phyloP scores from a whole-genome alignment of 306 rosid species.

The Prunus mira region DNA sequence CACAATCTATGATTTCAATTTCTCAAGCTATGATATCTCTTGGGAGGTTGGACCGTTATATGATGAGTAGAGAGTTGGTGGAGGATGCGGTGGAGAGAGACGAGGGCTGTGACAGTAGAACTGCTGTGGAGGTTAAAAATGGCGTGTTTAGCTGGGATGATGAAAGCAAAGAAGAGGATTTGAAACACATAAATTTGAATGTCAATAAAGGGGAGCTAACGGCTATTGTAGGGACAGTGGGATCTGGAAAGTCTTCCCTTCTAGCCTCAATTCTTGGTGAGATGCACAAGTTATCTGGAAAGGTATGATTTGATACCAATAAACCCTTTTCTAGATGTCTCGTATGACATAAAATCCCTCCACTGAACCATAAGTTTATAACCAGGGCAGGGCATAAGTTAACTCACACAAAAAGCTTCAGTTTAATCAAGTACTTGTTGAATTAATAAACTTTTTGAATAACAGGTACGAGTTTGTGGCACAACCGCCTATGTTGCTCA shows the following conservation, averaged over 20 bases:
- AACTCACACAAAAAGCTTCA: not conserved
- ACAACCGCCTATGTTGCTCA: constrained; percentile 88
- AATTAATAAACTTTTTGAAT: constrained; percentile 12
- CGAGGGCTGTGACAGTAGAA: constrained; percentile 42
- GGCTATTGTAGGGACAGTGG: constrained; percentile 89
- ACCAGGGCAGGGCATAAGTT: not conserved
- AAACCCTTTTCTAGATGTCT: not conserved
- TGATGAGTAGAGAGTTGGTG: constrained; percentile 66
- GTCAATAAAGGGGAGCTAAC: constrained; percentile 72
- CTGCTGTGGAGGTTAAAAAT: constrained; percentile 62
- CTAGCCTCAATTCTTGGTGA: constrained; percentile 90
- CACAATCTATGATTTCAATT: constrained; percentile 84
- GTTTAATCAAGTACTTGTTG: not conserved
- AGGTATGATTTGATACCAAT: constrained; percentile 43
- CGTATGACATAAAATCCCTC: not conserved
- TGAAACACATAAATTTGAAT: constrained; percentile 59
- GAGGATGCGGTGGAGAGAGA: constrained; percentile 57
- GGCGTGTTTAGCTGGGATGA: constrained; percentile 89
- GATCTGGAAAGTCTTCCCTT: constrained; percentile 92
- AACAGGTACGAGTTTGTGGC: constrained; percentile 84
- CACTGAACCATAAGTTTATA: not conserved
- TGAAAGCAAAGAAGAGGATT: constrained; percentile 46
- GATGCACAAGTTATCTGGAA: constrained; percentile 77
- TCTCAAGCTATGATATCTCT: constrained; percentile 91
- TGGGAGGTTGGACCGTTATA: constrained; percentile 73